phyloP scores from a whole-genome alignment of 2,329 filamentous ascomycete genomes.

The Sordariomycetes sp. region DNA sequence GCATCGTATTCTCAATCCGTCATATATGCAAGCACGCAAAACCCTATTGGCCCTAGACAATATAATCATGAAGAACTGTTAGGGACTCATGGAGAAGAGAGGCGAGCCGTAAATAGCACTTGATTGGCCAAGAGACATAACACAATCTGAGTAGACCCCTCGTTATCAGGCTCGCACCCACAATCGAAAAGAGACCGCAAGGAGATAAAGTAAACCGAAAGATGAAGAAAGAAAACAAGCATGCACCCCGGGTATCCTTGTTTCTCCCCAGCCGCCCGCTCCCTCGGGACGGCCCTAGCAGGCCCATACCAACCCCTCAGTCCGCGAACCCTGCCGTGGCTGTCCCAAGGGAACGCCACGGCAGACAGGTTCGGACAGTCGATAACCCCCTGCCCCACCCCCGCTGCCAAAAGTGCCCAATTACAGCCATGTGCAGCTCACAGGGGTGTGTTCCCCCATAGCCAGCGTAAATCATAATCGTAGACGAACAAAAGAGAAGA shows the following conservation, averaged over 20 bases:
- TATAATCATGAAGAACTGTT: not conserved
- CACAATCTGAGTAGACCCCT: not conserved
- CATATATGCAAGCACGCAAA: not conserved
- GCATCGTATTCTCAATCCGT: not conserved
- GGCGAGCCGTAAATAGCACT: not conserved
- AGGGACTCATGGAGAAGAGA: not conserved
- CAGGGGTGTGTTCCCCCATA: no score
- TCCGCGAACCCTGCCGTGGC: no score
- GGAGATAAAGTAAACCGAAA: not conserved
- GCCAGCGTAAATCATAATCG: not conserved
- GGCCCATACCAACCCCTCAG: no score
- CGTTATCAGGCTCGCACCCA: not conserved
- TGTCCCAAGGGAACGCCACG: no score
- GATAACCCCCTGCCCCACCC: no score
- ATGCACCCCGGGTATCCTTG: not conserved
- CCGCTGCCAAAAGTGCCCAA: no score
- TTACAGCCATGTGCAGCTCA: no score
- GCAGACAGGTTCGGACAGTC: no score
- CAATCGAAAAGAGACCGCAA: no score
- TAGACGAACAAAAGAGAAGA: constrained; percentile 8
- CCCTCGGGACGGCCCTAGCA: not conserved
- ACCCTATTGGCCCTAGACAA: not conserved
- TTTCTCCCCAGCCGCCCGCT: not conserved
- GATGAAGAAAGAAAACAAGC: constrained; percentile 3
- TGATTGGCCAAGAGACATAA: not conserved